These are phyloP conservation scores for Fusarium falciforme DNA, from an alignment of 2,329 filamentous ascomycete genomes.

Conservation along the genomic window DNA sequence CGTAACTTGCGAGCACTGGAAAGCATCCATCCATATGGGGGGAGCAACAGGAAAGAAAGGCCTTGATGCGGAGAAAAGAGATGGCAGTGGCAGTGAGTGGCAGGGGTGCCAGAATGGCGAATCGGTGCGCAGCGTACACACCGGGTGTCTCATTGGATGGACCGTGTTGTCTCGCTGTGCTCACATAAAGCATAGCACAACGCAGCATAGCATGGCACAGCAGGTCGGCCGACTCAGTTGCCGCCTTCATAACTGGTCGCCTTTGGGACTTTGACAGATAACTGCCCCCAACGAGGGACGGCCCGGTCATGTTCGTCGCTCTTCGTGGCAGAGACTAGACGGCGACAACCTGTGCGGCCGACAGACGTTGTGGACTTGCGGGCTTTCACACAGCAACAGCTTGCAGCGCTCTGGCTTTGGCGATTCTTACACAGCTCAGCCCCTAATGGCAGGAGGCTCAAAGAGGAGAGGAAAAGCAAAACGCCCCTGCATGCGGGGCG, in stretches of 20 bases:
- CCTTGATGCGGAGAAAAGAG: not conserved
- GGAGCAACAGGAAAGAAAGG: not conserved
- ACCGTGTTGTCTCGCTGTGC: not conserved
- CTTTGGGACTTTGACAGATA: conserved; percentile 27
- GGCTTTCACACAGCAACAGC: not conserved
- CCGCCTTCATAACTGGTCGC: not conserved
- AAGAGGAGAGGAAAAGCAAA: conserved; percentile 31
- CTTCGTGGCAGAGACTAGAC: not conserved
- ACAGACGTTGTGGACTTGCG: not conserved
- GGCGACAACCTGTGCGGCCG: not conserved
- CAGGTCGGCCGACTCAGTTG: not conserved
- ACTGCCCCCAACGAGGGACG: conserved; percentile 29
- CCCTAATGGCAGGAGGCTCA: not conserved
- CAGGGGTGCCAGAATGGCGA: not conserved
- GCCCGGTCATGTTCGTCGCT: conserved; percentile 16
- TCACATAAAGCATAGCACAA: not conserved
- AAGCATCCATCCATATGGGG: not conserved
- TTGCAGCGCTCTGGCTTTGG: not conserved
- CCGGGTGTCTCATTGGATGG: not conserved
- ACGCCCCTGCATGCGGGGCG: conserved; percentile 6
- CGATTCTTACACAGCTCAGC: conserved; percentile 2
- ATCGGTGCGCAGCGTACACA: not conserved
- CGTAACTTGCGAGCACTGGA: not conserved
- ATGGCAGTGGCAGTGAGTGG: not conserved
- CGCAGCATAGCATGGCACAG: not conserved